Base-by-base conservation (phyloP, 1,284 basidiomycete genomes). In the Austropuccinia psidii region DNA sequence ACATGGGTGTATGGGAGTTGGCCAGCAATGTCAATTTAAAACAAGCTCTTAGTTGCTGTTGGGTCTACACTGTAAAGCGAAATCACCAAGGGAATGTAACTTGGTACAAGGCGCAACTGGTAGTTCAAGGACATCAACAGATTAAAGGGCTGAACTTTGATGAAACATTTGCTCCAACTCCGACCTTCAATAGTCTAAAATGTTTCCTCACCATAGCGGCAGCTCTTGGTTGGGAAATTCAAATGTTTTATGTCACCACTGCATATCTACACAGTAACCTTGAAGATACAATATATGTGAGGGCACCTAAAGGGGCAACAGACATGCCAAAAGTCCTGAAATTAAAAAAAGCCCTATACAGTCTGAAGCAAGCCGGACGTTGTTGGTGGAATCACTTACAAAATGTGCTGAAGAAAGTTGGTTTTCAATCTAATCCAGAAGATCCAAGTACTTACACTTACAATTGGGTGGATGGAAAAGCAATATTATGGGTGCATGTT, bases 21-120 rank as follows among this genome's bases (percentile, higher is more conserved):
- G n/a, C n/a, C n/a, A n/a, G n/a, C n/a, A n/a, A n/a, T n/a, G n/a
- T n/a, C n/a, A n/a, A n/a, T n/a, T n/a, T 15, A 11, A 9, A 19
- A 21, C 27, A 54, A 21, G 19, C 33, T 17, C 52, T 54, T 24
- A 54, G 15, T 13, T 54, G 21, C 39, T 27, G 54, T 45, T 45
- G n/a, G n/a, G n/a, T n/a, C n/a, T 45, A 11, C n/a, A n/a, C 43
- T 45, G 11, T 60, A 9, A 70, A 70, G 33, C 31, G 29, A 13
- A 37, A 70, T 27, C 50, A 54, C n/a, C 41, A 70, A 33, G 68
- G 68, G 11, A 33, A 17, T 2, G 61, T 70, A 9, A 49, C 41
- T 19, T 49, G 61, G 17, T 60, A 61, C 45, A 65, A 65, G n/a
- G 54, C 54, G n/a, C n/a, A 35, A 4, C 33, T 57, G 17, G 54